A percentile compares a stretch with the other conserved stretches of the same genome.
Evolutionary conservation across 1,284 basidiomycete genomes (phyloP).

Genomic region (Malassezia slooffiae): DNA sequence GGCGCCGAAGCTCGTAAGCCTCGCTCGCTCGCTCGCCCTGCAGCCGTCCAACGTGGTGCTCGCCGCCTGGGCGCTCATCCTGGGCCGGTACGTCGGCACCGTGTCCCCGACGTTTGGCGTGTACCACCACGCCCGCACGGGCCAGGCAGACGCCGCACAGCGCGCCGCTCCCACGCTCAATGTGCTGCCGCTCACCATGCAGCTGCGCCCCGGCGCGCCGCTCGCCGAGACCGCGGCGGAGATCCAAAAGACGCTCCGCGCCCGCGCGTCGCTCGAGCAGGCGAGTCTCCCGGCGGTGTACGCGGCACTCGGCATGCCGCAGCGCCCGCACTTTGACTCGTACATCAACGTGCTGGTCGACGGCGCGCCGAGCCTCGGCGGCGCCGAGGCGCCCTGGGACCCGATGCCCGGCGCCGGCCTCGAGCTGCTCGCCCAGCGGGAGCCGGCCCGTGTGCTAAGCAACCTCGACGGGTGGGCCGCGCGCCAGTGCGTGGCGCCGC

Average conservation of each 20-base stretch:
- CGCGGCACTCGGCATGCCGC: constrained; percentile 9
- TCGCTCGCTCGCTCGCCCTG: constrained; percentile 3
- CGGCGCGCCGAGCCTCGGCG: not conserved
- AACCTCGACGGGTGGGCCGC: constrained; percentile 1
- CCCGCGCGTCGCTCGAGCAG: constrained; percentile 21
- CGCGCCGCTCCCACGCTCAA: constrained; percentile 26
- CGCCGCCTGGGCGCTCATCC: constrained; percentile 23
- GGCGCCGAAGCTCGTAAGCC: not conserved
- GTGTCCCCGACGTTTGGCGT: constrained; percentile 22
- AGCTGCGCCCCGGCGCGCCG: not conserved
- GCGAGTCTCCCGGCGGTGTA: constrained; percentile 18
- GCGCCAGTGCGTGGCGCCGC: not conserved
- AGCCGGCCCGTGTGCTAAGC: not conserved
- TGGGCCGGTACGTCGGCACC: constrained; percentile 5
- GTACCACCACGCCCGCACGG: constrained; percentile 25
- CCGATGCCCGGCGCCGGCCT: not conserved
- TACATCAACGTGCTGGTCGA: constrained; percentile 21
- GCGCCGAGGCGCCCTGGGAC: not conserved
- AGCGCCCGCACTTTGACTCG: constrained; percentile 21
- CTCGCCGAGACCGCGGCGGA: constrained; percentile 9
- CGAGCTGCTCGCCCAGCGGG: not conserved
- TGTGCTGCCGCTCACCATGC: constrained; percentile 26
- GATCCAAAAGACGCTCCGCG: constrained; percentile 4
- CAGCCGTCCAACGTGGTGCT: too few relatives aligned
- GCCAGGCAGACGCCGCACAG: constrained; percentile 16